These are phyloP conservation scores for Collybiopsis confluens DNA, from an alignment of 768 basidiomycete genomes.

Conservation along the genomic window DNA sequence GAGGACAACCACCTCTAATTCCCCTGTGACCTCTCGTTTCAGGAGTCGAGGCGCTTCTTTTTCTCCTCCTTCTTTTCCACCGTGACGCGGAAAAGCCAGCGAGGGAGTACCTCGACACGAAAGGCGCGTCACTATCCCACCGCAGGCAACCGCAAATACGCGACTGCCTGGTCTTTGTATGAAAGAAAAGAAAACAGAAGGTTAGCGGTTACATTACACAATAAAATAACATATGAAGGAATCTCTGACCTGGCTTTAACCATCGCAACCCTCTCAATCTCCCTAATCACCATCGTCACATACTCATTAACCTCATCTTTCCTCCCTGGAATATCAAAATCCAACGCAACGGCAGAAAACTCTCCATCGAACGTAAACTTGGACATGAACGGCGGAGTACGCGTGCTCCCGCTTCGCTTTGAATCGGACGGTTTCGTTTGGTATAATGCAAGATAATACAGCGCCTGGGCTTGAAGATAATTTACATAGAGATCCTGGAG, in stretches of 20 bases:
- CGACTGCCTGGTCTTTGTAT: not conserved
- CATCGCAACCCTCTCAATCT: not conserved
- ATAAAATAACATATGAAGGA: not conserved
- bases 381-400: not conserved
- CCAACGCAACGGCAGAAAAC: not conserved
- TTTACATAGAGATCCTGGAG: not conserved
- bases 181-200: too few species aligned
- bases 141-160: not conserved
- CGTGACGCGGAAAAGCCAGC: not conserved
- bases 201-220: too few species aligned
- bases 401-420: not conserved
- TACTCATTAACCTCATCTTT: not conserved
- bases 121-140: slow-evolving; percentile 2
- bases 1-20: slow-evolving; percentile 28
- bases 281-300: not conserved
- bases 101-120: not conserved
- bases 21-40: slow-evolving; percentile 20
- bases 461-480: not conserved
- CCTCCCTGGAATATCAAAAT: not conserved
- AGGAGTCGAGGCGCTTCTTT: too few species aligned
- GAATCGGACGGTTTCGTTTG: not conserved
- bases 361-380: slow-evolving; percentile 7
- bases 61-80: too few species aligned
- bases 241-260: not conserved
- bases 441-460: not conserved